A percentile compares a stretch with the other conserved stretches of the same genome.
phyloP scores from a whole-genome alignment of 176 grass and related monocot genomes.

The Puya raimondii region DNA sequence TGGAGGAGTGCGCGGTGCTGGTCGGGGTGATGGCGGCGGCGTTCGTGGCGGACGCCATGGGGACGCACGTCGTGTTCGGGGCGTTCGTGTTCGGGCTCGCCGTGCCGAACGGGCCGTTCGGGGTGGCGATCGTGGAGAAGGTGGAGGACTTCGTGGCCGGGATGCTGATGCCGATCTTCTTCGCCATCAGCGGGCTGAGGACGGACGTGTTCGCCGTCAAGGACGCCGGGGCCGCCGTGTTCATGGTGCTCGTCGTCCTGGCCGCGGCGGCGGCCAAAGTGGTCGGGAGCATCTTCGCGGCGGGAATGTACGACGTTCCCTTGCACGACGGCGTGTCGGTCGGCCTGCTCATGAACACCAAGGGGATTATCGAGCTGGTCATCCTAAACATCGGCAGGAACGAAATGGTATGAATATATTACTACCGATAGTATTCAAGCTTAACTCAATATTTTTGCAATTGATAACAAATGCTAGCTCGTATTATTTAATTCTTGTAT shows the following conservation, averaged over 20 bases:
- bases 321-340: slow-evolving; percentile 47
- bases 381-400: slow-evolving; percentile 65
- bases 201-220: slow-evolving; percentile 32
- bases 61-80: slow-evolving; percentile 66
- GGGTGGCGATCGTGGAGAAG: slow-evolving; percentile 52
- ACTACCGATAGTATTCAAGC: too few relatives aligned
- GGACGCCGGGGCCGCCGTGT: background rate
- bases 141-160: slow-evolving; percentile 56
- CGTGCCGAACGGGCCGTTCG: slow-evolving; percentile 58
- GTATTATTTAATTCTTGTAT: too few relatives aligned
- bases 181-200: slow-evolving; percentile 51
- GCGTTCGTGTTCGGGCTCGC: slow-evolving; percentile 63
- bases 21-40: slow-evolving; percentile 51
- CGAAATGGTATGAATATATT: slow-evolving; percentile 53
- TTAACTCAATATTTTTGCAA: too few relatives aligned
- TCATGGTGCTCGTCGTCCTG: slow-evolving; percentile 18
- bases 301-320: slow-evolving; percentile 41
- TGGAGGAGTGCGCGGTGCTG: slow-evolving; percentile 38
- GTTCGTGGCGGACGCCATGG: slow-evolving; percentile 40
- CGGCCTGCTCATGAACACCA: slow-evolving; percentile 66
- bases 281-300: slow-evolving; percentile 14
- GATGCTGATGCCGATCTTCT: slow-evolving; percentile 55
- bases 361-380: slow-evolving; percentile 56
- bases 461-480: too few relatives aligned
- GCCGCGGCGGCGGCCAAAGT: slow-evolving; percentile 31